Base-by-base conservation (phyloP, 768 basidiomycete species). In the Suillus fuscotomentosus region DNA sequence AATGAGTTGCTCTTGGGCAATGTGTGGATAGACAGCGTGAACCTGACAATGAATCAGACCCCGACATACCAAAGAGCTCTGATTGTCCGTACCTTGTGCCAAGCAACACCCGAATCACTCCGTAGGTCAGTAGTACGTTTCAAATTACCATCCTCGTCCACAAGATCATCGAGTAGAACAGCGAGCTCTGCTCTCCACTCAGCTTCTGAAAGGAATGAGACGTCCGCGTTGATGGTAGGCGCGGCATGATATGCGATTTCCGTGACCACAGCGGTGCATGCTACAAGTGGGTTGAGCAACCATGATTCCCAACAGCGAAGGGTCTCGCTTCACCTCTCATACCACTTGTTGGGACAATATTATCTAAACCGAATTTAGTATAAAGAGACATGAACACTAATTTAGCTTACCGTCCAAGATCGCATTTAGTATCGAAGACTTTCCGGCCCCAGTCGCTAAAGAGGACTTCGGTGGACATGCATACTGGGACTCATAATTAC, bases 191-290 rank as follows among this genome's bases (percentile, higher is more conserved):
- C 80, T 60, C 77, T 77, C 88, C 88, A 89, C 71, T 89, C 87
- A 0, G 69, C 70, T 65, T 80, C 79, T 0, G 83, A 80, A 38
- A 89, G 73, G 70, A 88, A 89, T 0, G 84, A 83, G 5, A 88
- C 81, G 60, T 87, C 85, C 2, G 82, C 87, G 39, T 85, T 83
- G 48, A 89, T 84, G 1, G 82, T 86, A 31, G 74, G 70, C 70
- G 86, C 83, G 34, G 75, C 73, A 66, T 88, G 86, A 66, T 87
- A 84, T 0, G 80, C 74, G 27, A 88, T 82, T 68, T 88, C 86
- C 0, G 87, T 88, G 3, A 88, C 86, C 34, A 87, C 86, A 5
- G 87, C 86, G 3, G 87, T 89, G 67, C 88, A 89, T 9, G 88
- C 88, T 87, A 63, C 10, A 55, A 5, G 17, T 50, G 17, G 13